Evolutionary conservation across 164 flowering plant genomes (phyloP).

Genomic region (Magnolia officinalis): DNA sequence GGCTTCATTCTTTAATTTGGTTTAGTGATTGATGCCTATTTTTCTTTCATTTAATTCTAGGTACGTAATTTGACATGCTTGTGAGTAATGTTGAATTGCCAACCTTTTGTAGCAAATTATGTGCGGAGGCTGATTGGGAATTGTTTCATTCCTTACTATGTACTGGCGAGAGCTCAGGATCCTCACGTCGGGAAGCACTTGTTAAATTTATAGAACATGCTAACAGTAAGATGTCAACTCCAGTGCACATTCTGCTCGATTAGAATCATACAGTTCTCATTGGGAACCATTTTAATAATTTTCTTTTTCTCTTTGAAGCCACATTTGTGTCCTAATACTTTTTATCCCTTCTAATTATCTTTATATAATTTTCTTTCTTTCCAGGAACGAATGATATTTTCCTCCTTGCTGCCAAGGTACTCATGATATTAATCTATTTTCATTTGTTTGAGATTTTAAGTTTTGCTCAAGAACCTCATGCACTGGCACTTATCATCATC

Average conservation of each 20-base stretch:
- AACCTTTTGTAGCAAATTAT: slow-evolving; percentile 50
- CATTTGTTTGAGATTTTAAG: neutral
- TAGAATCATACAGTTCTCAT: neutral
- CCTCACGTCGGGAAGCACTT: slow-evolving; percentile 52
- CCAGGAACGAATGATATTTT: slow-evolving; percentile 95
- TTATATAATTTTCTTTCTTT: slow-evolving; percentile 10
- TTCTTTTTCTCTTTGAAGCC: neutral
- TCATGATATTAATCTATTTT: slow-evolving; percentile 7
- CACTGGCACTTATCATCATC: too few relatives aligned
- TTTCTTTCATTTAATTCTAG: neutral
- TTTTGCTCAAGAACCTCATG: slow-evolving; percentile 1
- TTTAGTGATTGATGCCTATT: neutral
- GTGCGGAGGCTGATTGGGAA: slow-evolving; percentile 89
- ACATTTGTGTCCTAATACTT: neutral
- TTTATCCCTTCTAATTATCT: neutral
- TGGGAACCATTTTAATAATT: neutral
- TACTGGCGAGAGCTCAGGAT: slow-evolving; percentile 47
- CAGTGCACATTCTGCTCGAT: neutral
- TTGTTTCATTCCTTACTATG: slow-evolving; percentile 79
- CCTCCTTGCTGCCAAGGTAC: slow-evolving; percentile 94
- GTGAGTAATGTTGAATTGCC: slow-evolving; percentile 8
- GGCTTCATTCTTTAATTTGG: too few relatives aligned
- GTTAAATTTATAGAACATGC: slow-evolving; percentile 73
- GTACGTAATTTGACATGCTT: neutral
- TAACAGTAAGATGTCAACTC: slow-evolving; percentile 47